These are phyloP conservation scores for Colletotrichum shisoi DNA, from an alignment of 2,329 filamentous ascomycete species.

Conservation along the genomic window DNA sequence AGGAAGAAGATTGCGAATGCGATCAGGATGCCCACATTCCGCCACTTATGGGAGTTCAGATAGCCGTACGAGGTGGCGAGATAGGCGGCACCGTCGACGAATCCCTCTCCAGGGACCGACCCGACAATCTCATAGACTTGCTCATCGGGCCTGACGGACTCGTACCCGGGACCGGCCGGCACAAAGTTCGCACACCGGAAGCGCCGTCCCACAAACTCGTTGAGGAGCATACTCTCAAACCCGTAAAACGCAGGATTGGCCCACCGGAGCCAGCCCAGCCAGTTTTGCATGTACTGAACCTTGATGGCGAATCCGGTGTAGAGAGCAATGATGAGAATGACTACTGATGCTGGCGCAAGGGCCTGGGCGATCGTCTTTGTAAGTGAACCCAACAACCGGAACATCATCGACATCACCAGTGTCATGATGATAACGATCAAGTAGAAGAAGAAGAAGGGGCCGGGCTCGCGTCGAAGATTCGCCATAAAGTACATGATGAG, in stretches of 20 bases:
- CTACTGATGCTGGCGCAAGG: constrained; percentile 60
- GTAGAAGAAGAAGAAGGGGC: constrained; percentile 63
- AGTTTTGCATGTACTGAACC: constrained; percentile 49
- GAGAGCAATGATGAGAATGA: constrained; percentile 61
- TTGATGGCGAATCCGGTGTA: constrained; percentile 63
- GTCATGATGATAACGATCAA: constrained; percentile 58
- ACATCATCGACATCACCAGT: constrained; percentile 60
- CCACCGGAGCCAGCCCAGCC: constrained; percentile 64
- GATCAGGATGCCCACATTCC: constrained; percentile 64
- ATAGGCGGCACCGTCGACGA: constrained; percentile 56
- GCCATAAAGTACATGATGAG: constrained; percentile 71
- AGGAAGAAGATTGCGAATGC: constrained; percentile 60
- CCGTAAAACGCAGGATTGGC: constrained; percentile 63
- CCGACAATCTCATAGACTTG: constrained; percentile 57
- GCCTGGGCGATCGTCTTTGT: constrained; percentile 62
- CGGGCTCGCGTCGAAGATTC: constrained; percentile 60
- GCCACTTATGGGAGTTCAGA: constrained; percentile 56
- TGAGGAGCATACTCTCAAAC: constrained; percentile 72
- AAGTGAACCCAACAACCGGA: constrained; percentile 58
- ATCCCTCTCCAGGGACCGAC: constrained; percentile 51
- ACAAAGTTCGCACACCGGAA: constrained; percentile 49
- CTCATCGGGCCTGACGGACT: constrained; percentile 32
- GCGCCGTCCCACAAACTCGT: constrained; percentile 64
- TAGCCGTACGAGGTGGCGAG: constrained; percentile 56
- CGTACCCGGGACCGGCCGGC: constrained; percentile 36